Conservation (phyloP, 257 asterid species). For the Echium plantagineum region DNA sequence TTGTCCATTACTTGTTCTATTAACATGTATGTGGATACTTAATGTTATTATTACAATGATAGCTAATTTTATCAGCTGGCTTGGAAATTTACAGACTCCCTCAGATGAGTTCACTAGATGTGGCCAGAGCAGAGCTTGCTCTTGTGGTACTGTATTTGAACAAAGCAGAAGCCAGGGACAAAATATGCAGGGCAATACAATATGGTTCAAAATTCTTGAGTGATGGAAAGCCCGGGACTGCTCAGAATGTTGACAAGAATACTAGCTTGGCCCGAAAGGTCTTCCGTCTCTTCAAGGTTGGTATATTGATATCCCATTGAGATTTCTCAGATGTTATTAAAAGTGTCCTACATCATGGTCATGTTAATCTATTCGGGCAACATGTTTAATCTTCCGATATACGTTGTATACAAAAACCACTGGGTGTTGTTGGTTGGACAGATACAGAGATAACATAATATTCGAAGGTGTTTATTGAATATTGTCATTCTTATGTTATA, state of each 20-base stretch:
- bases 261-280: slow-evolving; percentile 97
- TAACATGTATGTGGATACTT: too few relatives aligned
- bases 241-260: slow-evolving; percentile 81
- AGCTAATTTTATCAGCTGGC: slow-evolving; percentile 10
- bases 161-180: slow-evolving; percentile 98
- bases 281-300: slow-evolving; percentile 90
- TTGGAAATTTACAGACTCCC: slow-evolving; percentile 26
- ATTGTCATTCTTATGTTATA: slow-evolving; percentile 1
- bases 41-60: not conserved
- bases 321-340: not conserved
- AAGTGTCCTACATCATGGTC: not conserved
- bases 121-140: slow-evolving; percentile 84
- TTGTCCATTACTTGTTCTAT: too few relatives aligned
- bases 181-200: slow-evolving; percentile 97
- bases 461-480: not conserved
- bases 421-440: not conserved
- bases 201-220: slow-evolving; percentile 94
- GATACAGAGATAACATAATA: not conserved
- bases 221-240: slow-evolving; percentile 85
- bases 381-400: not conserved
- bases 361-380: not conserved
- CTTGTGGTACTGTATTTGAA: slow-evolving; percentile 77
- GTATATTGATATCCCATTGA: not conserved
- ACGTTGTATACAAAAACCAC: not conserved
- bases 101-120: slow-evolving; percentile 64